Evolutionary conservation across 148 eudicot species (phyloP).

Genomic region (Cornus suecica): DNA sequence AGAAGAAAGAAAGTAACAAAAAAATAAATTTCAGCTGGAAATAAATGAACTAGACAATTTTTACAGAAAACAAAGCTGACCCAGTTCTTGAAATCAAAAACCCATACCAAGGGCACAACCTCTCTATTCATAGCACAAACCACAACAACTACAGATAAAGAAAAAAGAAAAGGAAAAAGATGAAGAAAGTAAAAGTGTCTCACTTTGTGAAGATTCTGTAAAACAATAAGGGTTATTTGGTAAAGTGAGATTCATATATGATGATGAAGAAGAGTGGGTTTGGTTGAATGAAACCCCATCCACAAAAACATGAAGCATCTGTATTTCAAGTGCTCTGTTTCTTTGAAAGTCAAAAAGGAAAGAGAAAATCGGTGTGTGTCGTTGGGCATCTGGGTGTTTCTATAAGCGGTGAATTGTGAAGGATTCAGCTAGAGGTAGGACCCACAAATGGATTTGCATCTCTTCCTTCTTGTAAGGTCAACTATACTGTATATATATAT

Average conservation of each 20-base stretch:
- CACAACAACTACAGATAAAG: neutral
- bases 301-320: neutral
- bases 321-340: neutral
- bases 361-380: neutral
- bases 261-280: neutral
- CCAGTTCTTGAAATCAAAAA: conserved; percentile 19
- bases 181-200: conserved; percentile 18
- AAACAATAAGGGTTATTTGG: no score
- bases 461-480: neutral
- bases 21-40: no score
- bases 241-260: no score
- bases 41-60: no score
- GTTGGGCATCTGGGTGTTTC: neutral
- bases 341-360: neutral
- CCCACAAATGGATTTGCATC: neutral
- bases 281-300: neutral
- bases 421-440: neutral
- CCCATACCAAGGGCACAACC: neutral
- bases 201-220: conserved; percentile 34
- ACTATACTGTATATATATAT: neutral
- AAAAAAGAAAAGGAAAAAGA: neutral
- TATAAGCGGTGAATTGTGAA: neutral
- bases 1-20: neutral
- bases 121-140: neutral
- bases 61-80: no score